phyloP scores from a whole-genome alignment of 495 filamentous ascomycete genomes.

The Talaromyces nanjingensis region DNA sequence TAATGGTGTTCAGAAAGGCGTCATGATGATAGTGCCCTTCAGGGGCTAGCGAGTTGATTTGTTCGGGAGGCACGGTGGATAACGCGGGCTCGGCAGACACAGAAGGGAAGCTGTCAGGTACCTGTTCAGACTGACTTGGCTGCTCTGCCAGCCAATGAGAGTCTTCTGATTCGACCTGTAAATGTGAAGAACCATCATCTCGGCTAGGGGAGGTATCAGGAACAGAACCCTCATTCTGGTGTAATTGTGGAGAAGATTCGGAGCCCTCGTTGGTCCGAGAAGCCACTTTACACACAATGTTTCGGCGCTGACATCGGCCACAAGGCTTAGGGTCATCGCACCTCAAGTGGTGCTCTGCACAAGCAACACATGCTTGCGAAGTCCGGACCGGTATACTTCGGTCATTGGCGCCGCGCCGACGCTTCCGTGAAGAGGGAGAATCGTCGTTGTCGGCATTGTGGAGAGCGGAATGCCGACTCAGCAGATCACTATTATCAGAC shows the following conservation, averaged over 20 bases:
- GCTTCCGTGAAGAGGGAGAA: slow-evolving; percentile 17
- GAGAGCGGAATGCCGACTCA: slow-evolving; percentile 48
- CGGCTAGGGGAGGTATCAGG: background rate
- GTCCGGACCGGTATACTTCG: slow-evolving; percentile 42
- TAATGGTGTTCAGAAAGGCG: slow-evolving; percentile 19
- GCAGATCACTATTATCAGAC: slow-evolving; percentile 29
- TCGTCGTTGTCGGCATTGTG: slow-evolving; percentile 35
- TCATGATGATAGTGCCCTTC: slow-evolving; percentile 23
- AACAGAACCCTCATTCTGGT: background rate
- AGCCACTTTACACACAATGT: slow-evolving; percentile 37
- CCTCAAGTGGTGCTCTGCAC: slow-evolving; percentile 47
- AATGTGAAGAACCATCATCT: background rate
- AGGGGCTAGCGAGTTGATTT: slow-evolving; percentile 16
- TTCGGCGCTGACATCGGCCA: slow-evolving; percentile 39
- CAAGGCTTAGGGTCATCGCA: slow-evolving; percentile 47
- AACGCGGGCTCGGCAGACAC: background rate
- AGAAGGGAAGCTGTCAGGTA: background rate
- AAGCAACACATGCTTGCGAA: slow-evolving; percentile 46
- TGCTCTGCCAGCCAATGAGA: background rate
- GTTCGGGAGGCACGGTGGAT: background rate
- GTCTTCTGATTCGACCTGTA: background rate
- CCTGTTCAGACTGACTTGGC: background rate
- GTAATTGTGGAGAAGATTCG: background rate
- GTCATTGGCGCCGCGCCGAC: slow-evolving; percentile 35
- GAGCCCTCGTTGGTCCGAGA: background rate